phyloP scores from a whole-genome alignment of 75 land plant species.

The Sequoiadendron giganteum region DNA sequence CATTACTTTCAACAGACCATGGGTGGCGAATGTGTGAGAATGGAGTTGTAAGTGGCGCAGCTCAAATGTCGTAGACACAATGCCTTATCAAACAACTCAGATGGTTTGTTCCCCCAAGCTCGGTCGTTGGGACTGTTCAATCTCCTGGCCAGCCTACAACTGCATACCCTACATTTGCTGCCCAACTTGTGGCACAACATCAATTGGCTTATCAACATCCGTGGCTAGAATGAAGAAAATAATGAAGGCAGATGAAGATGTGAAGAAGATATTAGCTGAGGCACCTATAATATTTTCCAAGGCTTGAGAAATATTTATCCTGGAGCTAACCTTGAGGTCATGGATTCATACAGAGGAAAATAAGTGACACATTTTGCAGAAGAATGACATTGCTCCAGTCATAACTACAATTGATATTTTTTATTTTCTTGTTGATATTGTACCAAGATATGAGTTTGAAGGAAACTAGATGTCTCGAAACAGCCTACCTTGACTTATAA shows the following conservation, averaged over 20 bases:
- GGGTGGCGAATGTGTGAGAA: no score
- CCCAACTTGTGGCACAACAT: conserved; percentile 37
- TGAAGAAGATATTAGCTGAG: conserved; percentile 78
- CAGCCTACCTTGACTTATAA: no score
- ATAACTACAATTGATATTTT: conserved; percentile 75
- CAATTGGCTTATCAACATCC: conserved; percentile 61
- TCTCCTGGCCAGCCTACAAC: conserved; percentile 27
- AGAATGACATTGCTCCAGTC: conserved; percentile 84
- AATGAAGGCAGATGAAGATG: conserved; percentile 90
- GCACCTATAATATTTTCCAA: conserved; percentile 80
- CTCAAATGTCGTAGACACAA: conserved; percentile 35
- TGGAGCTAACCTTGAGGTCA: no score
- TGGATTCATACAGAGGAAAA: no score
- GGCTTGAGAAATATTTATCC: no score
- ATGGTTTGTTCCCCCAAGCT: conserved; percentile 30
- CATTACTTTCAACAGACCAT: no score
- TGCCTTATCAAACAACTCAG: conserved; percentile 36
- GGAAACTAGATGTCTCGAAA: no score
- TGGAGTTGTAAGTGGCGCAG: conserved; percentile 33
- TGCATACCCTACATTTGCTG: conserved; percentile 18
- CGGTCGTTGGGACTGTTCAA: conserved; percentile 18
- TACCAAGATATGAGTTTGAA: conserved; percentile 68
- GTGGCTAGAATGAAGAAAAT: conserved; percentile 80
- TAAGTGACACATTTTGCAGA: conserved; percentile 77
- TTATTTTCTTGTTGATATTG: conserved; percentile 66